Evolutionary conservation across 192 early-diverging fungal genomes (phyloP).

Genomic region (Phlyctochytrium bullatum): DNA sequence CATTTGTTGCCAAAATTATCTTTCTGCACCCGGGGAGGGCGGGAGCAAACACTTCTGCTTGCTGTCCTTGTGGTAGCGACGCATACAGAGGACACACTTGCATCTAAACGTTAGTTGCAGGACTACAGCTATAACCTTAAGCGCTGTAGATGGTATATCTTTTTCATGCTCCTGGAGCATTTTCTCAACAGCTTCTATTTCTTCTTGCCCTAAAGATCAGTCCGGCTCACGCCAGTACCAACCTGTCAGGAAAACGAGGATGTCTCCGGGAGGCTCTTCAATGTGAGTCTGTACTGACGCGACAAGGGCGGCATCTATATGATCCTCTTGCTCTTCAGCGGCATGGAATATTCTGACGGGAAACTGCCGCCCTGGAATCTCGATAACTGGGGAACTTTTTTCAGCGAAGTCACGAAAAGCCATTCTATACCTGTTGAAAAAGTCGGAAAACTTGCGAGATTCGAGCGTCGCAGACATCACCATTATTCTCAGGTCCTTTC

Average conservation of each 20-base stretch:
- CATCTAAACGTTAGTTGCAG: slow-evolving; percentile 38
- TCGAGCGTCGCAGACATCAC: slow-evolving; percentile 97
- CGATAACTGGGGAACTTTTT: slow-evolving; percentile 57
- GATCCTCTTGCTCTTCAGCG: slow-evolving; percentile 79
- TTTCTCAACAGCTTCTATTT: slow-evolving; percentile 87
- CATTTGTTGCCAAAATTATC: slow-evolving; percentile 93
- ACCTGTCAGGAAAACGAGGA: slow-evolving; percentile 91
- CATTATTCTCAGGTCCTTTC: slow-evolving; percentile 81
- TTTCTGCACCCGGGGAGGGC: slow-evolving; percentile 85
- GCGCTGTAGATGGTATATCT: slow-evolving; percentile 50
- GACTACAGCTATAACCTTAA: slow-evolving; percentile 15
- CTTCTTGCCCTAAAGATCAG: slow-evolving; percentile 76
- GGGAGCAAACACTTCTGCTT: slow-evolving; percentile 85
- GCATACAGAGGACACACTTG: slow-evolving; percentile 91
- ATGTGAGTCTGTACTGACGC: slow-evolving; percentile 87
- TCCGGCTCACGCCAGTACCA: slow-evolving; percentile 6
- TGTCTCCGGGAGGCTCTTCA: slow-evolving; percentile 82
- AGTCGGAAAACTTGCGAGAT: slow-evolving; percentile 85
- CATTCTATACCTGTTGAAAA: slow-evolving; percentile 74
- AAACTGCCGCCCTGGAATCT: slow-evolving; percentile 87
- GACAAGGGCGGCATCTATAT: slow-evolving; percentile 85
- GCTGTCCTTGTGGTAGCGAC: slow-evolving; percentile 82
- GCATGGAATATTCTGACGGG: slow-evolving; percentile 83
- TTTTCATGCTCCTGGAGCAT: slow-evolving; percentile 73
- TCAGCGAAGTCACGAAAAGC: too few relatives aligned